phyloP scores from a whole-genome alignment of 768 basidiomycete genomes.

The Steccherinum ochraceum region DNA sequence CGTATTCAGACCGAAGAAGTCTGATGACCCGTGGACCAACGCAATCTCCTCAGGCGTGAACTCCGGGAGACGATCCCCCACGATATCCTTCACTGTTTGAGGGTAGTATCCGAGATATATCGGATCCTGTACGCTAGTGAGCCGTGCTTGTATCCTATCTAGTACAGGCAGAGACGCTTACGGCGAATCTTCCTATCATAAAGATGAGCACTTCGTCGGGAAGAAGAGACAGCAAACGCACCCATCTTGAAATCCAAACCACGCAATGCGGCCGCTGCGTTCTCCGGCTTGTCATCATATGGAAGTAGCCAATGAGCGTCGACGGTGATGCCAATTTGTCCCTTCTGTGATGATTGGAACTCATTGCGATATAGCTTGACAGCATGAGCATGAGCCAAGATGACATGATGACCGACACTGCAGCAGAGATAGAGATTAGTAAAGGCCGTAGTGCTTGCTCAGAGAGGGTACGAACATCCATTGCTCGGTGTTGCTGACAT shows the following conservation, averaged over 20 bases:
- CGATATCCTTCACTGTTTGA: conserved; percentile 45
- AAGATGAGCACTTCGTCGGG: neutral
- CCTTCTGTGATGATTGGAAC: conserved; percentile 57
- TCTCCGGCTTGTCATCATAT: conserved; percentile 61
- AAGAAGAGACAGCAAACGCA: conserved; percentile 9
- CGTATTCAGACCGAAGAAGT: conserved; percentile 71
- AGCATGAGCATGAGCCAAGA: conserved; percentile 64
- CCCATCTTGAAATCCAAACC: conserved; percentile 38
- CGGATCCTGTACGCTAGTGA: conserved; percentile 40
- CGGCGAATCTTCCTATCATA: conserved; percentile 12
- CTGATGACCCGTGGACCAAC: conserved; percentile 57
- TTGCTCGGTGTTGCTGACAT: conserved; percentile 64
- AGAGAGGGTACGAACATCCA: conserved; percentile 48
- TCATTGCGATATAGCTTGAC: conserved; percentile 61
- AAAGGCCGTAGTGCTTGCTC: conserved; percentile 2
- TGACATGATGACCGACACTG: conserved; percentile 62
- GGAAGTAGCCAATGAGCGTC: conserved; percentile 76
- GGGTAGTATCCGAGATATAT: conserved; percentile 73
- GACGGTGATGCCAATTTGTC: conserved; percentile 72
- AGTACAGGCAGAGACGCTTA: conserved; percentile 2
- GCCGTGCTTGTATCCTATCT: neutral
- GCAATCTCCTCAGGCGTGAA: conserved; percentile 51
- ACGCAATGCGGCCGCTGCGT: conserved; percentile 33
- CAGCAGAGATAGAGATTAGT: conserved; percentile 4
- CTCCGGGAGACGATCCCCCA: conserved; percentile 51